Conservation (phyloP, 495 filamentous ascomycete species). For the Chaetomidium leptoderma region DNA sequence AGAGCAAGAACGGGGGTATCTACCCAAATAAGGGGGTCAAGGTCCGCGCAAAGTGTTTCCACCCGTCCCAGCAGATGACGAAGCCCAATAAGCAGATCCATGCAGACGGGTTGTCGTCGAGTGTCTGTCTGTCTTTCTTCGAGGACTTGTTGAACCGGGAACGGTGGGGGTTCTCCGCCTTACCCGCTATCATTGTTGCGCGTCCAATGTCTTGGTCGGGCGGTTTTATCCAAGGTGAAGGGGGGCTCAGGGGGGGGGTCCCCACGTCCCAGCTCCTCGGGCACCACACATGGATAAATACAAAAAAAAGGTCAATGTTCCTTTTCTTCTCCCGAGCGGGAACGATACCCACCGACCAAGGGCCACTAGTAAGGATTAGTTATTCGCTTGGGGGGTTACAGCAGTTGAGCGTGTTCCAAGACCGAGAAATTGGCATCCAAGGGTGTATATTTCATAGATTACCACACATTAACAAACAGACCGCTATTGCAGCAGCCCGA, state of each 20-base stretch:
- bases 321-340: not conserved
- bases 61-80: too few relatives aligned
- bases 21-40: too few relatives aligned
- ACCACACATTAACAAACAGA: not conserved
- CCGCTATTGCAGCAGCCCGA: not conserved
- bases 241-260: not conserved
- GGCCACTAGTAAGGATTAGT: not conserved
- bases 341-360: not conserved
- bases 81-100: too few relatives aligned
- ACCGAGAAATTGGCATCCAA: not conserved
- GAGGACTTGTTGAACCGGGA: not conserved
- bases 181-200: not conserved
- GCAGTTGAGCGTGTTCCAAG: slow-evolving; percentile 1
- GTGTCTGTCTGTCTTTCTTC: too few relatives aligned
- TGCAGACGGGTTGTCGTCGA: too few relatives aligned
- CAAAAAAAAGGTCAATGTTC: too few relatives aligned
- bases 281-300: slow-evolving; percentile 7
- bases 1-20: too few relatives aligned
- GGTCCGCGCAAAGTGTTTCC: too few relatives aligned
- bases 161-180: slow-evolving; percentile 4
- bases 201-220: not conserved
- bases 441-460: slow-evolving; percentile 6
- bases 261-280: not conserved
- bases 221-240: slow-evolving; percentile 8
- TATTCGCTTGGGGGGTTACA: too few relatives aligned